Percentiles rank a stretch among this genome's conserved stretches.
Conservation (phyloP, 169 alveolate genomes). For the Pseudocohnilembus persalinus region DNA sequence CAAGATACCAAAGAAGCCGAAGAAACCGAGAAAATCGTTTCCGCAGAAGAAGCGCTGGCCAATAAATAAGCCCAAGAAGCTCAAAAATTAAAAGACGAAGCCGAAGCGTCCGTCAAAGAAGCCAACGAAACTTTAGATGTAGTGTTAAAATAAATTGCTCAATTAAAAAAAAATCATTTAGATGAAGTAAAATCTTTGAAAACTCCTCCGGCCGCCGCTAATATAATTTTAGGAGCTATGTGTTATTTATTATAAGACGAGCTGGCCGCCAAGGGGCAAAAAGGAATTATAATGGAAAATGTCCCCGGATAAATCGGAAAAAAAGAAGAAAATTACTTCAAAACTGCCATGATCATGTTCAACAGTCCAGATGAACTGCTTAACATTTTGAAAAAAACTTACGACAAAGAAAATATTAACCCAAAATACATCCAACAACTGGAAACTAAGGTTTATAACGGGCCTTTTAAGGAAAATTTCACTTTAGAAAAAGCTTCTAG, state of each 20-base stretch:
- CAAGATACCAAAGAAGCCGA: constrained; percentile 91
- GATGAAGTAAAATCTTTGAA: constrained; percentile 78
- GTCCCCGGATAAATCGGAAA: constrained; percentile 22
- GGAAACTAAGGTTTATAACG: constrained; percentile 40
- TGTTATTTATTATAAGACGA: constrained; percentile 62
- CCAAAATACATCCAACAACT: constrained; percentile 42
- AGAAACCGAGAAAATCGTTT: constrained; percentile 58
- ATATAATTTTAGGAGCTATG: constrained; percentile 73
- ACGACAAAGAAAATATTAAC: constrained; percentile 84
- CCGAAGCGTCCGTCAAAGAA: constrained; percentile 77
- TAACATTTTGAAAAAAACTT: constrained; percentile 77
- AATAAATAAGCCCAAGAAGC: constrained; percentile 71
- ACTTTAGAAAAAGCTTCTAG: constrained; percentile 77
- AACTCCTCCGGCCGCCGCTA: constrained; percentile 84
- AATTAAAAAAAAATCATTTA: constrained; percentile 86
- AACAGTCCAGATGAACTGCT: constrained; percentile 85
- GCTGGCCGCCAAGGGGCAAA: constrained; percentile 9
- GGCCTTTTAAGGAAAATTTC: constrained; percentile 43
- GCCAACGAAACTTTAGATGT: constrained; percentile 86
- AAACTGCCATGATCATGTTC: constrained; percentile 68
- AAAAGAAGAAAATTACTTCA: constrained; percentile 54
- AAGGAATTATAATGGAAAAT: constrained; percentile 10
- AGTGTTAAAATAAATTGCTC: constrained; percentile 83
- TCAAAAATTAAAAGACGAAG: constrained; percentile 66
- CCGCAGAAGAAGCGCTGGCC: constrained; percentile 71